These are phyloP conservation scores for Neckera pumila DNA, from an alignment of 225 moss, liverwort and hornwort genomes.

Conservation along the genomic window DNA sequence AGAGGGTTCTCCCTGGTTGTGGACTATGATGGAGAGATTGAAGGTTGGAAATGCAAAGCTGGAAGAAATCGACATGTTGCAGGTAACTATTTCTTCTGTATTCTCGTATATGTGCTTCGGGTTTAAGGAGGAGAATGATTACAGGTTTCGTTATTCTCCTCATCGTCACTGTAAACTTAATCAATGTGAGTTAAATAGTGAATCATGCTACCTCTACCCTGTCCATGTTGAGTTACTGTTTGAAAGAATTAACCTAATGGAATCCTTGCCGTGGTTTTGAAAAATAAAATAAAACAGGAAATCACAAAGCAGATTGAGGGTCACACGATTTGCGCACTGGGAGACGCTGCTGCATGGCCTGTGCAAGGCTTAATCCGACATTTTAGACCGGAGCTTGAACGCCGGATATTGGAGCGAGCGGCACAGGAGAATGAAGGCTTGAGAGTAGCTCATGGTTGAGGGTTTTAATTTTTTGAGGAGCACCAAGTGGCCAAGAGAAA, in stretches of 20 bases:
- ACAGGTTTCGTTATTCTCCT: neutral
- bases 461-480: neutral
- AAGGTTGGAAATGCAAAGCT: slow-evolving; percentile 93
- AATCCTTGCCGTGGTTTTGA: neutral
- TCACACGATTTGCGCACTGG: slow-evolving; percentile 87
- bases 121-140: neutral
- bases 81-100: neutral
- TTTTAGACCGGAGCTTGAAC: slow-evolving; percentile 94
- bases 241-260: neutral
- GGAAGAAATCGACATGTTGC: slow-evolving; percentile 88
- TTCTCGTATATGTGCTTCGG: neutral
- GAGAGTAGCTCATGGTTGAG: slow-evolving; percentile 29
- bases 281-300: slow-evolving; percentile 25
- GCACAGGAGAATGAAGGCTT: slow-evolving; percentile 44
- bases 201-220: neutral
- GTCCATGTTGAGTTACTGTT: neutral
- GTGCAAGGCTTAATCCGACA: slow-evolving; percentile 95
- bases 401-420: slow-evolving; percentile 65
- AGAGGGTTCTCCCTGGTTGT: slow-evolving; percentile 94
- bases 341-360: slow-evolving; percentile 96
- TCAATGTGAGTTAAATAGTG: neutral
- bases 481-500: neutral
- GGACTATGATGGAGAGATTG: slow-evolving; percentile 97
- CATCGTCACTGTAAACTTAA: neutral
- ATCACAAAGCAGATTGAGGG: slow-evolving; percentile 95